These are phyloP conservation scores for Calonectria naviculata DNA, from an alignment of 2,329 filamentous ascomycete genomes.

Conservation along the genomic window DNA sequence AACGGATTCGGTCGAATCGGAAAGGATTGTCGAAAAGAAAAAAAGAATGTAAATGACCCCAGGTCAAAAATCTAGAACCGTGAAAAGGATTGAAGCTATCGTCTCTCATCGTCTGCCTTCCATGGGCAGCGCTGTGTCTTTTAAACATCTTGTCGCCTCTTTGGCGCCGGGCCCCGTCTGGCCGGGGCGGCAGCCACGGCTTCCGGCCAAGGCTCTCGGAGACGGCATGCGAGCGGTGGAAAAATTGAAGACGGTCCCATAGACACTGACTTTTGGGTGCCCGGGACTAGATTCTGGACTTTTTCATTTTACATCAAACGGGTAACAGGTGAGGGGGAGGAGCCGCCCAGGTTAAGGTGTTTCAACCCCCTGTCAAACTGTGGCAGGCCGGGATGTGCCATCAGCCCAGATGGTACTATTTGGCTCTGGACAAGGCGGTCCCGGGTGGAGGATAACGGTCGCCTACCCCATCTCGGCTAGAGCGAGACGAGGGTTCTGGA, in stretches of 20 bases:
- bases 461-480: slow-evolving; percentile 22
- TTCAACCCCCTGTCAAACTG: slow-evolving; percentile 32
- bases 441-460: slow-evolving; percentile 18
- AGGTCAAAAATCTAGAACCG: slow-evolving; percentile 33
- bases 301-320: slow-evolving; percentile 36
- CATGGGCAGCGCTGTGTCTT: slow-evolving; percentile 25
- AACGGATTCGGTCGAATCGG: slow-evolving; percentile 26
- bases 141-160: slow-evolving; percentile 19
- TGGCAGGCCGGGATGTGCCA: slow-evolving; percentile 14
- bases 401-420: slow-evolving; percentile 13
- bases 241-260: slow-evolving; percentile 24
- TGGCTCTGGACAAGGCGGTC: slow-evolving; percentile 4
- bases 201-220: slow-evolving; percentile 21
- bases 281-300: slow-evolving; percentile 6
- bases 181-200: slow-evolving; percentile 19
- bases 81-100: slow-evolving; percentile 31
- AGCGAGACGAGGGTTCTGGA: slow-evolving; percentile 12
- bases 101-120: not conserved
- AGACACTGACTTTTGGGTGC: slow-evolving; percentile 15
- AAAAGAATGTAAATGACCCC: slow-evolving; percentile 34
- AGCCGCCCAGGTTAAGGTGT: slow-evolving; percentile 30
- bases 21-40: slow-evolving; percentile 36
- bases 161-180: not conserved
- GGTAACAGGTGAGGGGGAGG: slow-evolving; percentile 28
- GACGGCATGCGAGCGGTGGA: slow-evolving; percentile 28